Conservation (phyloP, 1,284 basidiomycete genomes). For the Leccinum variabile region DNA sequence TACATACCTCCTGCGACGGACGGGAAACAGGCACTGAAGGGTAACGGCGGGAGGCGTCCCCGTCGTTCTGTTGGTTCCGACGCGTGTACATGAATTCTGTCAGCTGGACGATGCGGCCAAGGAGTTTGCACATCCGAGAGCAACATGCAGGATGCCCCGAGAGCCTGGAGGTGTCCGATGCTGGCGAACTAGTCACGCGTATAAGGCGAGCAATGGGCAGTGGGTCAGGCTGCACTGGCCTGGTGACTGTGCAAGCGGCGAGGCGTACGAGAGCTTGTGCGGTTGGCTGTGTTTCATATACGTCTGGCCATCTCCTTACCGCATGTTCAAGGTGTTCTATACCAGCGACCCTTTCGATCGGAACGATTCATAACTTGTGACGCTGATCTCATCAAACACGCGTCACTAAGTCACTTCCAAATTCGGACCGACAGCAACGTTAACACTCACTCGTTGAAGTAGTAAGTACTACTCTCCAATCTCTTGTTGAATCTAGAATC, state of each 20-base stretch:
- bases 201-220: constrained; percentile 12
- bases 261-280: constrained; percentile 1
- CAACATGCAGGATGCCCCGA: constrained; percentile 12
- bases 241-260: neutral
- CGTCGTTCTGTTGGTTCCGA: constrained; percentile 1
- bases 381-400: neutral
- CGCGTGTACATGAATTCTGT: constrained; percentile 13
- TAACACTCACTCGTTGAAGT: too few species aligned
- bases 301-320: neutral
- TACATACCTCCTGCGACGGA: constrained; percentile 12
- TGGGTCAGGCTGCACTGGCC: constrained; percentile 7
- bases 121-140: constrained; percentile 20
- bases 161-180: neutral
- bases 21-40: neutral
- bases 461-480: too few species aligned
- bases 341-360: neutral
- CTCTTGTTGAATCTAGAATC: too few species aligned
- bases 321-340: neutral
- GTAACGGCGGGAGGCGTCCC: constrained; percentile 1
- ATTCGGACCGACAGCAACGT: neutral
- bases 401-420: neutral
- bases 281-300: constrained; percentile 10
- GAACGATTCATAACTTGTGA: neutral
- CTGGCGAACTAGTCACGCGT: neutral
- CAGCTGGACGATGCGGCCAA: constrained; percentile 13